These are phyloP conservation scores for Beauveria medogensis DNA, from an alignment of 2,329 filamentous ascomycete species.

Conservation along the genomic window DNA sequence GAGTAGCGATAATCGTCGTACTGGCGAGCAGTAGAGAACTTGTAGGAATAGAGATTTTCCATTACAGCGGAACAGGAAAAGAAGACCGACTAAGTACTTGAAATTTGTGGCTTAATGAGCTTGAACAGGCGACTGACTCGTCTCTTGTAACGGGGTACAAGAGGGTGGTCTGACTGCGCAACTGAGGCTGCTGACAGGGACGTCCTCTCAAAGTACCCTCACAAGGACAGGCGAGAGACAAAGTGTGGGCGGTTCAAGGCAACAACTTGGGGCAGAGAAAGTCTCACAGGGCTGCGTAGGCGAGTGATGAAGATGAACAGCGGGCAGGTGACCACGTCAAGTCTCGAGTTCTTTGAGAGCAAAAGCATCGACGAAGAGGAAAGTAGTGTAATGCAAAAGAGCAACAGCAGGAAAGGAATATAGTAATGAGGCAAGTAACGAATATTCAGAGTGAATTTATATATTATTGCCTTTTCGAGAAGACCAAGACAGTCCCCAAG, in stretches of 20 bases:
- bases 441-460: neutral
- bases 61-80: neutral
- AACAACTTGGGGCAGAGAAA: neutral
- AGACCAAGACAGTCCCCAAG: neutral
- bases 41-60: neutral
- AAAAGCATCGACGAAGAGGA: neutral
- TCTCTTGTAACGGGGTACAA: neutral
- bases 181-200: slow-evolving; percentile 5
- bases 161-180: slow-evolving; percentile 8
- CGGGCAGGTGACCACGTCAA: slow-evolving; percentile 8
- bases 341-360: neutral
- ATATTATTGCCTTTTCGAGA: neutral
- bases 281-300: slow-evolving; percentile 3
- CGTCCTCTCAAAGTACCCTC: neutral
- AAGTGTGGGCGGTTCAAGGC: neutral
- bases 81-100: neutral
- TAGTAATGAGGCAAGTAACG: neutral
- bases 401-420: neutral
- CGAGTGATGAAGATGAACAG: neutral
- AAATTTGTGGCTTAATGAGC: neutral
- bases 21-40: neutral
- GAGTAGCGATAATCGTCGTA: neutral
- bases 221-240: slow-evolving; percentile 3
- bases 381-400: neutral
- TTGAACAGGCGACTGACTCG: neutral